Base-by-base conservation (phyloP, 345 rosid species). In the Zanthoxylum bungeanum region DNA sequence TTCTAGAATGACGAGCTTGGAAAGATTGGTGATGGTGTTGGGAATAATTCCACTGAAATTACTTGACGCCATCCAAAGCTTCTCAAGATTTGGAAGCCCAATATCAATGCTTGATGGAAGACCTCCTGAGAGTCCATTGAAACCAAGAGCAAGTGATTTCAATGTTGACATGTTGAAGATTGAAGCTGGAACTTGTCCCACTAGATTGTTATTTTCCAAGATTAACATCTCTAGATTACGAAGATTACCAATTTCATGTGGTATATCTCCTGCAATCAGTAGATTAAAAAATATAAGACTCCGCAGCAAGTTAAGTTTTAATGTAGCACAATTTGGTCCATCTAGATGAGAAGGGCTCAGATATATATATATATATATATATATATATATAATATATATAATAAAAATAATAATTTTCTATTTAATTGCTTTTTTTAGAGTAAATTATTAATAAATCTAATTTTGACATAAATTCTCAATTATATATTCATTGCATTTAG, bases 21-120 rank as follows among this genome's bases (percentile, higher is more conserved):
- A 44, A 44, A 44, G 3, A 1, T 14, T 44, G 19, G 49, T 44
- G 16, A 44, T 0, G 49, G n/a, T 12, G 49, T 19, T 14, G 19
- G n/a, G 49, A 44, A 44, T 44, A 12, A 19, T 14, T 6, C 49
- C 19, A 19, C 49, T 44, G 19, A 44, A 14, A 44, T 44, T 44
- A 44, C 16, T 44, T 0, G 1, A 0, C 49, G 0, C 0, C 49
- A 44, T 3, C 17, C 12, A 44, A 0, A 44, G 19, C 0, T 19
- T 44, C 49, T 4, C n/a, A 44, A 44, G 19, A 14, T 44, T 44
- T 44, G 49, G 49, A 44, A 44, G 49, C 5, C 49, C 19, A 44
- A 44, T 4, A 6, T 44, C 49, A 3, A 44, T 44, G 49, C 49
- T 44, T 44, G 19, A 44, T 44, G 49, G 49, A 44, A 44, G 7